phyloP scores from a whole-genome alignment of 2,329 filamentous ascomycete genomes.

The Paracorniculantispora psalliotae region DNA sequence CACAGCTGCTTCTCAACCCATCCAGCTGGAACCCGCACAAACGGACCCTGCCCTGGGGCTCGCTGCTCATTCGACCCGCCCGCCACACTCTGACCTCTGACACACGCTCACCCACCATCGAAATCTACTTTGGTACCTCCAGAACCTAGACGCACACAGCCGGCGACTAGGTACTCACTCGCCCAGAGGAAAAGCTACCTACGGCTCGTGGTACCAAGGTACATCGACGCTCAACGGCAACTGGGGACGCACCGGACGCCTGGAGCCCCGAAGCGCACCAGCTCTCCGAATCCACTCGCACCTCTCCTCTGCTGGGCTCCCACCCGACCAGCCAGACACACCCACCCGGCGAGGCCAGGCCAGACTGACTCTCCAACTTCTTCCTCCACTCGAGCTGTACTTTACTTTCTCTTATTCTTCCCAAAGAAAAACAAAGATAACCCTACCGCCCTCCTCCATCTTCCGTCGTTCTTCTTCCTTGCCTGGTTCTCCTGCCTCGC shows the following conservation, averaged over 20 bases:
- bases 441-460: background rate
- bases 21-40: constrained; percentile 4
- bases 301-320: background rate
- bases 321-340: background rate
- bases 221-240: too few relatives aligned
- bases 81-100: constrained; percentile 7
- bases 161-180: background rate
- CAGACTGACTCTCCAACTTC: constrained; percentile 6
- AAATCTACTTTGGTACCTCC: background rate
- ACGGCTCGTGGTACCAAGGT: background rate
- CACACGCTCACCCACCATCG: background rate
- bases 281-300: background rate
- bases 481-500: constrained; percentile 5
- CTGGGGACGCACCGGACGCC: background rate
- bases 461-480: background rate
- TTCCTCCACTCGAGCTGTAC: constrained; percentile 9
- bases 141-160: background rate
- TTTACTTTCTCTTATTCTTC: constrained; percentile 8
- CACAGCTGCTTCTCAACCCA: background rate
- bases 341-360: background rate
- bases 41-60: constrained; percentile 9
- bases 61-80: constrained; percentile 9
- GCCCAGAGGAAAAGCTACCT: background rate
- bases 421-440: background rate
- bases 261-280: background rate